Conservation (phyloP, 305 asterid species). For the Fraxinus velutina region DNA sequence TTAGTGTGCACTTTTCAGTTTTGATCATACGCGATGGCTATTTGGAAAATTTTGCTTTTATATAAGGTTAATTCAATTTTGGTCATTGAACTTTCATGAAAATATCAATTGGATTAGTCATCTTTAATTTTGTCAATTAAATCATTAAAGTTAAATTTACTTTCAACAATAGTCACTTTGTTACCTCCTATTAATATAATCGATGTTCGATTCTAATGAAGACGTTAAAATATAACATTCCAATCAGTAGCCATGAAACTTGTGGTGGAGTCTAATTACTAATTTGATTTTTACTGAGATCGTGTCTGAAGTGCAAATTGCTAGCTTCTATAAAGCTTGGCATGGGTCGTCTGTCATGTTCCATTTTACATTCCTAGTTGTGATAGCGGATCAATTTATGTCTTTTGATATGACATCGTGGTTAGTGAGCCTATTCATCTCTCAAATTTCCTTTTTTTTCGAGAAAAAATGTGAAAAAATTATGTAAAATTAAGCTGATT, state of each 20-base stretch:
- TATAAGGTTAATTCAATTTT: neutral
- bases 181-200: neutral
- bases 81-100: neutral
- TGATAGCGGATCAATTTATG: neutral
- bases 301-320: neutral
- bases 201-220: neutral
- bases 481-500: neutral
- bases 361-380: neutral
- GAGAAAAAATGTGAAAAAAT: neutral
- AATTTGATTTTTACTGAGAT: neutral
- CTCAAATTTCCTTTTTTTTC: neutral
- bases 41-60: neutral
- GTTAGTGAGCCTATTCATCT: neutral
- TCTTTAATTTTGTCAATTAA: neutral
- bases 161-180: neutral
- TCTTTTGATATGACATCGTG: neutral
- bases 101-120: neutral
- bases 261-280: neutral
- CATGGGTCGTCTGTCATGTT: neutral
- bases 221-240: neutral
- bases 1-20: neutral
- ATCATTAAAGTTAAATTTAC: neutral
- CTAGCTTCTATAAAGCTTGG: neutral
- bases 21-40: neutral
- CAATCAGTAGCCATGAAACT: neutral